A percentile compares a stretch with the other conserved stretches of the same genome.
Evolutionary conservation across 2,329 filamentous ascomycete species (phyloP).

Genomic region (Cryphonectria carpinicola): DNA sequence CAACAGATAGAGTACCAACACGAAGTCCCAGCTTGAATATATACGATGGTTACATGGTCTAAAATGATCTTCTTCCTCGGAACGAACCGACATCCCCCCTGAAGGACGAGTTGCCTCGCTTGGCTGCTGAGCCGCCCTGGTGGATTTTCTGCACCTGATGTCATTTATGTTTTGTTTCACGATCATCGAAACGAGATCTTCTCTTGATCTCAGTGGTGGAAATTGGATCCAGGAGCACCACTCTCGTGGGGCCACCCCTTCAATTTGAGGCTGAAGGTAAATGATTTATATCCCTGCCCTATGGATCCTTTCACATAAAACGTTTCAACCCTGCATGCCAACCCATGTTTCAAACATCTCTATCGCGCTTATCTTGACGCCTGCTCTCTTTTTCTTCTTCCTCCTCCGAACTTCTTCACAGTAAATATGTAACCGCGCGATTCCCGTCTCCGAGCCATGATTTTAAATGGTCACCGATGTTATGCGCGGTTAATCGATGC

Average conservation of each 20-base stretch:
- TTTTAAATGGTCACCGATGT: neutral
- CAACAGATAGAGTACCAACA: neutral
- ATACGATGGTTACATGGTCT: neutral
- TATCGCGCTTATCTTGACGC: neutral
- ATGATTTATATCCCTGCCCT: neutral
- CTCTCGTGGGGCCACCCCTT: neutral
- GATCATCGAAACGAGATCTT: constrained; percentile 10
- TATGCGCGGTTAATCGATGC: neutral
- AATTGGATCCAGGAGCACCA: neutral
- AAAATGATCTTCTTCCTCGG: neutral
- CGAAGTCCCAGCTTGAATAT: constrained; percentile 5
- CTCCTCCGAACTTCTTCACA: neutral
- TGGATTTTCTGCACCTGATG: neutral
- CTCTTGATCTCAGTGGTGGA: constrained; percentile 11
- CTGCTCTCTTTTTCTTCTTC: neutral
- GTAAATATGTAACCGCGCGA: neutral
- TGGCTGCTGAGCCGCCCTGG: constrained; percentile 2
- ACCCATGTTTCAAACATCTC: neutral
- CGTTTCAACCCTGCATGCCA: neutral
- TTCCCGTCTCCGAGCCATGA: neutral
- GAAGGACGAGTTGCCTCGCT: neutral
- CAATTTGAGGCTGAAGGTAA: constrained; percentile 15
- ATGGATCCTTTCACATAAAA: neutral
- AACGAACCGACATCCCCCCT: neutral
- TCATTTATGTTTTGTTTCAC: constrained; percentile 15